Percentiles rank a stretch among this genome's conserved stretches.
Conservation (phyloP, 2,329 filamentous ascomycete genomes). For the Colletotrichum sp. region DNA sequence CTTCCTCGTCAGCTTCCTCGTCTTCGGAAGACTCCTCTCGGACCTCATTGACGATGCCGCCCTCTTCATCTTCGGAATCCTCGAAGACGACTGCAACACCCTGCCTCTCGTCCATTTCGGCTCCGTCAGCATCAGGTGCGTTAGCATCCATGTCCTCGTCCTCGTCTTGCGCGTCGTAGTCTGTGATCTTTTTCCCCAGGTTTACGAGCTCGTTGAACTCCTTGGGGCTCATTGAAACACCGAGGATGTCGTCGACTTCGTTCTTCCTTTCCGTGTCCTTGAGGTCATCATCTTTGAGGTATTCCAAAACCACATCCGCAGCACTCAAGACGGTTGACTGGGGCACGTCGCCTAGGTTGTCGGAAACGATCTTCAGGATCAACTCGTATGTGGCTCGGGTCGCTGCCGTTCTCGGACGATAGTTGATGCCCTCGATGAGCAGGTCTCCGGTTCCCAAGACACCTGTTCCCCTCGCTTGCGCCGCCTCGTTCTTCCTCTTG, state of each 20-base stretch:
- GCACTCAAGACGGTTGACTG: constrained; percentile 92
- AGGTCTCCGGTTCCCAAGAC: constrained; percentile 86
- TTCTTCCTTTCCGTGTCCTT: constrained; percentile 99
- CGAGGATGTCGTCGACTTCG: constrained; percentile 92
- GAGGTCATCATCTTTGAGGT: constrained; percentile 90
- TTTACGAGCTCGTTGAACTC: constrained; percentile 98
- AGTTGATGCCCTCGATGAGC: constrained; percentile 88
- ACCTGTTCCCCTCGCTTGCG: constrained; percentile 73
- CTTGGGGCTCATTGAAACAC: constrained; percentile 80
- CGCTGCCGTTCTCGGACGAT: constrained; percentile 88
- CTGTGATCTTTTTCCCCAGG: constrained; percentile 97
- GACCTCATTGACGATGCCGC: constrained; percentile 81
- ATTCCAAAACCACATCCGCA: constrained; percentile 89
- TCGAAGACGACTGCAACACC: constrained; percentile 98
- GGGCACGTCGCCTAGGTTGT: constrained; percentile 88
- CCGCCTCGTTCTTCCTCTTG: constrained; percentile 78
- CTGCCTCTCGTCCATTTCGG: constrained; percentile 90
- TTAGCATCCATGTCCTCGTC: constrained; percentile 85
- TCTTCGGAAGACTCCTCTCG: constrained; percentile 86
- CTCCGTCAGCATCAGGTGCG: constrained; percentile 66
- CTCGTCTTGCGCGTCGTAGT: constrained; percentile 96
- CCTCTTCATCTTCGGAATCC: constrained; percentile 85
- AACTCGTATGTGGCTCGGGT: constrained; percentile 94
- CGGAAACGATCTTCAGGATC: constrained; percentile 88
- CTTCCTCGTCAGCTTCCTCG: constrained; percentile 71